Percentiles rank a stretch among this genome's conserved stretches.
phyloP scores from a whole-genome alignment of 78 protist species.

The Speleostelium caveatum region DNA sequence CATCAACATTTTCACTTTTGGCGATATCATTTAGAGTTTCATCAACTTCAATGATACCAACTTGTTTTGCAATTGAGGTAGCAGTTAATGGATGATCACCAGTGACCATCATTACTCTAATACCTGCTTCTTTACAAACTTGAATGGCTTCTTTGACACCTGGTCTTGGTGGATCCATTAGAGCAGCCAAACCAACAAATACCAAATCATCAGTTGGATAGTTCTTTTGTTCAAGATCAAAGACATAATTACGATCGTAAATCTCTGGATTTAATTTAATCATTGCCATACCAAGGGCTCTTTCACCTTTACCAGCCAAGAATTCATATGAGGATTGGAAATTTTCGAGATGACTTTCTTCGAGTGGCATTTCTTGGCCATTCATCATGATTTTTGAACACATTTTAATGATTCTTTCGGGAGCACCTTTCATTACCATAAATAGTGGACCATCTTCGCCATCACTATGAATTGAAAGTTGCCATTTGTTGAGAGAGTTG shows the following conservation, averaged over 20 bases:
- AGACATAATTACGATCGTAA: slow-evolving; percentile 22
- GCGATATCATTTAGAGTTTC: slow-evolving; percentile 84
- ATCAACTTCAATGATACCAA: slow-evolving; percentile 80
- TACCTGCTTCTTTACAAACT: slow-evolving; percentile 84
- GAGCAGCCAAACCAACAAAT: slow-evolving; percentile 94
- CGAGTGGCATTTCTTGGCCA: slow-evolving; percentile 44
- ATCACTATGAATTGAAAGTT: slow-evolving; percentile 69
- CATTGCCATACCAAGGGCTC: slow-evolving; percentile 74
- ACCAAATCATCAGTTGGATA: slow-evolving; percentile 76
- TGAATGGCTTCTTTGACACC: slow-evolving; percentile 78
- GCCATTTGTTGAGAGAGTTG: slow-evolving; percentile 97
- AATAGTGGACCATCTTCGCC: slow-evolving; percentile 2
- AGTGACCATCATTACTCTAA: slow-evolving; percentile 97
- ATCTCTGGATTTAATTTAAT: slow-evolving; percentile 27
- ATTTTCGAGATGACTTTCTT: slow-evolving; percentile 20
- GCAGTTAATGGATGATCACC: slow-evolving; percentile 99
- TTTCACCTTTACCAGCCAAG: slow-evolving; percentile 87
- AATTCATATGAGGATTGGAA: slow-evolving; percentile 51
- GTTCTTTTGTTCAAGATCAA: slow-evolving; percentile 48
- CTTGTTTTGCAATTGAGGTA: slow-evolving; percentile 93
- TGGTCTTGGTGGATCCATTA: slow-evolving; percentile 98
- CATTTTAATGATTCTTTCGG: slow-evolving; percentile 70
- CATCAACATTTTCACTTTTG: slow-evolving; percentile 16
- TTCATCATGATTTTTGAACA: slow-evolving; percentile 71
- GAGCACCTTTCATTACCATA: slow-evolving; percentile 83